These are phyloP conservation scores for Fusarium secorum DNA, from an alignment of 2,329 filamentous ascomycete genomes.

Conservation along the genomic window DNA sequence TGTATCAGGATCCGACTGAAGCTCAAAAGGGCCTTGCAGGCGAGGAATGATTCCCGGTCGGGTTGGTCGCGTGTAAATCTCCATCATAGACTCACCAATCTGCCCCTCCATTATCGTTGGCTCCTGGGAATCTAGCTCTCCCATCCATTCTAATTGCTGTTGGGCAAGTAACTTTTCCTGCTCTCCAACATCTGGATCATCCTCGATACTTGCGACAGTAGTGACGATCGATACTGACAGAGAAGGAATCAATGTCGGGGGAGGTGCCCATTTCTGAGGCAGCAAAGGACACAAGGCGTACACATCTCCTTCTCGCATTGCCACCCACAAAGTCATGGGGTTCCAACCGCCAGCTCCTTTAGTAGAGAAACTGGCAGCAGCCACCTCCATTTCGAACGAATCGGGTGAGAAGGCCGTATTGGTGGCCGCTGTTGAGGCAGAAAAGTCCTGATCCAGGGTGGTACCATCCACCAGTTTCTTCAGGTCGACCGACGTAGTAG, in stretches of 20 bases:
- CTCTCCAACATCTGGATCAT: slow-evolving; percentile 62
- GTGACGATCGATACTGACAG: slow-evolving; percentile 84
- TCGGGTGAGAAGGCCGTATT: slow-evolving; percentile 89
- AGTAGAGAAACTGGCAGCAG: slow-evolving; percentile 80
- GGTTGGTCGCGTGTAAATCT: slow-evolving; percentile 65
- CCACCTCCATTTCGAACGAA: slow-evolving; percentile 91
- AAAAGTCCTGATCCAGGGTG: slow-evolving; percentile 82
- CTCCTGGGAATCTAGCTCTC: slow-evolving; percentile 69
- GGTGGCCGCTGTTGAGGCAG: slow-evolving; percentile 75
- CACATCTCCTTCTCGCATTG: slow-evolving; percentile 92
- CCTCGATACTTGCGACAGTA: slow-evolving; percentile 70
- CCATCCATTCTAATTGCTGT: slow-evolving; percentile 74
- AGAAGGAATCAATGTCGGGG: slow-evolving; percentile 79
- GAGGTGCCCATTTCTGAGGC: slow-evolving; percentile 84
- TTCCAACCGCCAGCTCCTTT: slow-evolving; percentile 83
- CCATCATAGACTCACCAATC: slow-evolving; percentile 57
- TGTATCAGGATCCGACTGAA: slow-evolving; percentile 63
- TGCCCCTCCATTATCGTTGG: slow-evolving; percentile 61
- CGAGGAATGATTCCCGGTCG: slow-evolving; percentile 66
- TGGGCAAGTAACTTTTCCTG: slow-evolving; percentile 65
- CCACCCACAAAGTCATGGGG: slow-evolving; percentile 94
- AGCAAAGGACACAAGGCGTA: slow-evolving; percentile 93
- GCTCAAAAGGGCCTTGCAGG: slow-evolving; percentile 68
- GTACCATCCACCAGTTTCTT: slow-evolving; percentile 88
- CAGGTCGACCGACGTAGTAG: slow-evolving; percentile 84